These are phyloP conservation scores for Limnomonas spitsbergensis DNA, from an alignment of 139 green algal species.

Conservation along the genomic window DNA sequence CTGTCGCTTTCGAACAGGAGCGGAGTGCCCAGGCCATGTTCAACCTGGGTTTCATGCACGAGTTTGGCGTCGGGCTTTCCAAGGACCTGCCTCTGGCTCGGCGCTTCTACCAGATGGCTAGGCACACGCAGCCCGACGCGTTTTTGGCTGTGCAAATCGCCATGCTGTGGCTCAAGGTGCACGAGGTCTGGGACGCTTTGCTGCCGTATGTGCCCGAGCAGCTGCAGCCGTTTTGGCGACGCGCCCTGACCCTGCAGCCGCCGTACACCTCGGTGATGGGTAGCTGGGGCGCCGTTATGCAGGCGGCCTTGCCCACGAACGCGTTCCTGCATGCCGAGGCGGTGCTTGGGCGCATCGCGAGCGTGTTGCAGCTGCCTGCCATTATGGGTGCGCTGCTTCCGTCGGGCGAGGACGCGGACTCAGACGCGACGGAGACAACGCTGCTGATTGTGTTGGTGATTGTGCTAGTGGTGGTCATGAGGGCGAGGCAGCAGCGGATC, in stretches of 20 bases:
- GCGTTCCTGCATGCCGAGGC: constrained; percentile 11
- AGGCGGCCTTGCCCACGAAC: constrained; percentile 7
- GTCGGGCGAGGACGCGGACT: background rate
- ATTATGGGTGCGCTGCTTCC: background rate
- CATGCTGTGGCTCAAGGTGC: constrained; percentile 38
- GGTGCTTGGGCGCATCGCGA: background rate
- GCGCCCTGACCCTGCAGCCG: constrained; percentile 20
- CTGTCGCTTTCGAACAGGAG: constrained; percentile 28
- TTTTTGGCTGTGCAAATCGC: constrained; percentile 40
- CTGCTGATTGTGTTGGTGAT: constrained; percentile 1
- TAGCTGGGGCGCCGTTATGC: background rate
- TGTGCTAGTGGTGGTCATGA: constrained; percentile 7
- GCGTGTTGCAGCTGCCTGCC: background rate
- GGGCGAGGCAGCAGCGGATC: constrained; percentile 9
- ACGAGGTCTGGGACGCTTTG: constrained; percentile 31
- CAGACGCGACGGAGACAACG: background rate
- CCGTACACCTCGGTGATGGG: constrained; percentile 36
- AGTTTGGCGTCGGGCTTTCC: constrained; percentile 81
- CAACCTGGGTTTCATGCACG: constrained; percentile 92
- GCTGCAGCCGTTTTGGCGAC: background rate
- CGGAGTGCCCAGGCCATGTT: constrained; percentile 79
- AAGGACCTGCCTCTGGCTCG: constrained; percentile 52
- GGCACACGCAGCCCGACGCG: constrained; percentile 41
- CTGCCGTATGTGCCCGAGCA: constrained; percentile 15
- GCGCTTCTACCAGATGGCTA: constrained; percentile 64